Evolutionary conservation across 768 basidiomycete genomes (phyloP), one percentile per base, ranked within the genome.

Genomic region (Russula lepida): DNA sequence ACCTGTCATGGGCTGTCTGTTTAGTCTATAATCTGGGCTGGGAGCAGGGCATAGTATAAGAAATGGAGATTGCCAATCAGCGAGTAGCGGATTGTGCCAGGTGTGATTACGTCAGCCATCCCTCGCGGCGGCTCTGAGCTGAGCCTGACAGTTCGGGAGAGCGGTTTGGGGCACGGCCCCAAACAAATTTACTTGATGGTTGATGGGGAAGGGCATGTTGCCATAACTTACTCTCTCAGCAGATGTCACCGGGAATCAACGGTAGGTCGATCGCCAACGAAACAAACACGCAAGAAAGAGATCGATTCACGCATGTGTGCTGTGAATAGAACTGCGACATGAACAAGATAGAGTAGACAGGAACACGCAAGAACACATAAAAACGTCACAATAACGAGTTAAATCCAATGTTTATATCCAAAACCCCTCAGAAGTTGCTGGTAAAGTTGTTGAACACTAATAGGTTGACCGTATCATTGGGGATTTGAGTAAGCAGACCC

Each of bases 381-480:
- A 21, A 9, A 37, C 50, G 43, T 41, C 44, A 62, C 56, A 58
- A 47, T 15, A 46, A 52, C 41, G 41, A 33, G 15, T 50, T 47
- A 19, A 21, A 33, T 58, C 27, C 21, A 62, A 33, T 4, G 13
- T 15, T 25, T n/a, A 54, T 21, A 54, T 21, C 23, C 43, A 46
- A 60, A 52, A 23, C 19, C 30, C n/a, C 23, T 61, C 49, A 56
- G 25, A 28, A 21, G 15, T 0, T 1, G 17, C 69, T 17, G 32
- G 65, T 66, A 32, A 37, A 66, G 50, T 66, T 66, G 56, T 66
- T 66, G 63, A 66, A 93, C 65, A 89, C 80, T 69, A 94, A 77
- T 71, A 83, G 64, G 76, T 94, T 92, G 44, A 80, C 74, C 3
- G 89, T 86, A 51, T 79, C 72, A 1, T 64, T 56, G 2, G 83